These are phyloP conservation scores for Borovskyia barvae DNA, from an alignment of 208 protist genomes.

Conservation along the genomic window DNA sequence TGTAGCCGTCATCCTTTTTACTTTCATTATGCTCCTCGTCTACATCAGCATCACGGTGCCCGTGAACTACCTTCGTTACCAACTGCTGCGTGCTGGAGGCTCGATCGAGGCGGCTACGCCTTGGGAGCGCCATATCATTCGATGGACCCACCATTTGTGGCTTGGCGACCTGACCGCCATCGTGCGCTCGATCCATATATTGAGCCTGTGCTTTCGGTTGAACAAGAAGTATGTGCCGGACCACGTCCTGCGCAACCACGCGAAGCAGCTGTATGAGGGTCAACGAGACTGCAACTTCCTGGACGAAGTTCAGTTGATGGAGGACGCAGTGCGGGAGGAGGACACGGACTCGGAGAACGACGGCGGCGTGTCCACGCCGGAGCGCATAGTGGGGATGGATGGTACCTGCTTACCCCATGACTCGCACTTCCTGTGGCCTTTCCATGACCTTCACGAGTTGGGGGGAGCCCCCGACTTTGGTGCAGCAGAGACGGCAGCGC, in stretches of 20 bases:
- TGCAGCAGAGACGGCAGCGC: not conserved
- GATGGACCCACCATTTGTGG: constrained; percentile 52
- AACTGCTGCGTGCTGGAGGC: constrained; percentile 54
- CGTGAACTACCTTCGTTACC: constrained; percentile 55
- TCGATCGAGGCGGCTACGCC: constrained; percentile 21
- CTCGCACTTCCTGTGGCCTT: constrained; percentile 20
- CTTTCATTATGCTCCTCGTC: constrained; percentile 41
- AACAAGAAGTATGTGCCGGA: constrained; percentile 89
- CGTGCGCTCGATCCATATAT: constrained; percentile 54
- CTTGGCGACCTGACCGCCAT: constrained; percentile 69
- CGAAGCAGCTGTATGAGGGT: constrained; percentile 41
- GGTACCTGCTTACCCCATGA: not conserved
- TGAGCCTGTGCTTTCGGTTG: constrained; percentile 67
- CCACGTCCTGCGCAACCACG: constrained; percentile 69
- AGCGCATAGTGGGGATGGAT: constrained; percentile 6
- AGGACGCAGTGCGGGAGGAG: constrained; percentile 3
- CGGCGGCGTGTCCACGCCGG: constrained; percentile 1
- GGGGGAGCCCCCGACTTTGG: not conserved
- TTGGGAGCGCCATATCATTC: constrained; percentile 28
- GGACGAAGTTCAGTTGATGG: constrained; percentile 18
- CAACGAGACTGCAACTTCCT: constrained; percentile 25
- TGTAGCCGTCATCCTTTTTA: constrained; percentile 52
- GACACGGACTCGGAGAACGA: constrained; percentile 34
- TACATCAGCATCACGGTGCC: constrained; percentile 80
- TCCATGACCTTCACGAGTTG: constrained; percentile 3